A percentile compares a stretch with the other conserved stretches of the same genome.
phyloP scores from a whole-genome alignment of 2,329 filamentous ascomycete genomes.

The Xylaria hypoxylon region DNA sequence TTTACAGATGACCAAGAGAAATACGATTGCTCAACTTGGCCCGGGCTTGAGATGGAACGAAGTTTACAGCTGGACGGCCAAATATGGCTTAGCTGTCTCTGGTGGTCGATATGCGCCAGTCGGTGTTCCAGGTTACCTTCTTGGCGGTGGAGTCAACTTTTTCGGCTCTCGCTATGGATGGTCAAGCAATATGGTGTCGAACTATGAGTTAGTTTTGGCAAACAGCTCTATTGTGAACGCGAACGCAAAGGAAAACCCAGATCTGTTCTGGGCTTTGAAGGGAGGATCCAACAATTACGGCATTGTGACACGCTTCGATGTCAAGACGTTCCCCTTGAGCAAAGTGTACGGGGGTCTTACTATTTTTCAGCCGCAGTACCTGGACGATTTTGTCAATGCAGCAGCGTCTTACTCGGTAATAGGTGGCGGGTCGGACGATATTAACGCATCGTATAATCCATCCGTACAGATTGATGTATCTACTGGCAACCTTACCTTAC shows the following conservation, averaged over 20 bases:
- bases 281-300: constrained; percentile 18
- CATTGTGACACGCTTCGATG: constrained; percentile 22
- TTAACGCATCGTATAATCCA: too few relatives aligned
- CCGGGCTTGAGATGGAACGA: constrained; percentile 10
- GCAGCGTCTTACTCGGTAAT: too few relatives aligned
- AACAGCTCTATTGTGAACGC: constrained; percentile 16
- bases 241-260: background rate
- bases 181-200: constrained; percentile 7
- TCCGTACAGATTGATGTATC: too few relatives aligned
- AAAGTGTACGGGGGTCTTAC: constrained; percentile 14
- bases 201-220: constrained; percentile 25
- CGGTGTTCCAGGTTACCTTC: constrained; percentile 8
- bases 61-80: background rate
- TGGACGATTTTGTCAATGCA: too few relatives aligned
- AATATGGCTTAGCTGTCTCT: constrained; percentile 5
- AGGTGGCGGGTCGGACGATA: too few relatives aligned
- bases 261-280: constrained; percentile 27
- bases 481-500: too few relatives aligned
- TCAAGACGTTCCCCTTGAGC: constrained; percentile 12
- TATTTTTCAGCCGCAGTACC: too few relatives aligned
- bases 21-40: constrained; percentile 5
- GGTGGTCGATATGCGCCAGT: constrained; percentile 18
- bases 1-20: background rate
- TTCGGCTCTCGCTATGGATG: constrained; percentile 13
- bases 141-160: constrained; percentile 24